Evolutionary conservation across 768 basidiomycete genomes (phyloP), one percentile per base, ranked within the genome.

Genomic region (Russula brevipes): DNA sequence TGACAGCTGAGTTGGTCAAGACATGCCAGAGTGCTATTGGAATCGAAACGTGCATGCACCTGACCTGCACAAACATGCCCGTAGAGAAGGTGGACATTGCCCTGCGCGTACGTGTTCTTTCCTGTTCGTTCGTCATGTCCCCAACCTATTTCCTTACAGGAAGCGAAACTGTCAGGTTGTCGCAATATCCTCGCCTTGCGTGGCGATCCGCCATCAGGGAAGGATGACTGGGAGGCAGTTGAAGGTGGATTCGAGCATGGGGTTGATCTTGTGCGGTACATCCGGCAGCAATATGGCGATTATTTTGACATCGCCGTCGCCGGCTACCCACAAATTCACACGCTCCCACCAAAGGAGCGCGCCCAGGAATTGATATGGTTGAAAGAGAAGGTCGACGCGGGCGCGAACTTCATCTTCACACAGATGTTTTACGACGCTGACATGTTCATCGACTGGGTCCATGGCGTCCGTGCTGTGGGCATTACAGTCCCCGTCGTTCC

Each of bases 61-160:
- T 99, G 68, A 98, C 96, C 50, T 98, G 97, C 73, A 98, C 97
- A 54, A 97, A 96, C 76, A 97, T 99, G 94, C 93, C 94, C n/a
- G 81, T 82, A 71, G 88, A 91, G 73, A 98, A 98, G 73, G 89
- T 99, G 24, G 94, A 97, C 76, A 85, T 87, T 70, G 94, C 96
- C 38, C 77, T 99, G 50, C 76, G 81, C 73, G 96, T 98, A 70
- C 42, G 59, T 57, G 9, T 24, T 24, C 24, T 24, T 24, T 24
- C n/a, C 59, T 45, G 46, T 31, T 53, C n/a, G 16, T 49, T 50
- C 30, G 19, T 49, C 51, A 19, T 57, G 51, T 39, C 44, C 62
- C 66, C 57, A 35, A 44, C 61, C 51, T 49, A n/a, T 36, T 55
- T 47, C 30, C 33, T 31, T 59, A 12, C 70, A 96, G 94, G 90